Percentiles rank a stretch among this genome's conserved stretches.
Conservation (phyloP, 257 asterid species). For the Capsicum chinense region DNA sequence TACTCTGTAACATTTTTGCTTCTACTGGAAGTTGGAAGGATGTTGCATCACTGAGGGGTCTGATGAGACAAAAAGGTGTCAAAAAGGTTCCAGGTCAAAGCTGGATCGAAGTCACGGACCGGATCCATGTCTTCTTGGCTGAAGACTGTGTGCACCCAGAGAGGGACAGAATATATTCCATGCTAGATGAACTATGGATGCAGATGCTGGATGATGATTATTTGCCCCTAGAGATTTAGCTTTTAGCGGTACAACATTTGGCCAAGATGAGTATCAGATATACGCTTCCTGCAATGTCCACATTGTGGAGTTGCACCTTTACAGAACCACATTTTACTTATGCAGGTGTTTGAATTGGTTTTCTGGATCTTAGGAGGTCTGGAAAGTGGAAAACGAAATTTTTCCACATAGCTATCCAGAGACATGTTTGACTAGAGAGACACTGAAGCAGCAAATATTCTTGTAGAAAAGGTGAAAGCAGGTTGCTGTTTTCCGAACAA, state of each 20-base stretch:
- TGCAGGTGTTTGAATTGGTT: not conserved
- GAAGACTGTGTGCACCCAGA: slow-evolving; percentile 66
- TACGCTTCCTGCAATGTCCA: not conserved
- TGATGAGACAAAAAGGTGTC: slow-evolving; percentile 66
- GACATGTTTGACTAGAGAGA: not conserved
- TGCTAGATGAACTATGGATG: slow-evolving; percentile 59
- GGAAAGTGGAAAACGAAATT: not conserved
- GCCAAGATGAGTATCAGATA: not conserved
- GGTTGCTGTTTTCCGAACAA: not conserved
- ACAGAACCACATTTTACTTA: not conserved
- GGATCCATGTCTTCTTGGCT: slow-evolving; percentile 59
- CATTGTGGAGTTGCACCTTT: slow-evolving; percentile 15
- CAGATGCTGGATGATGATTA: slow-evolving; percentile 63
- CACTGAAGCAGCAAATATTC: slow-evolving; percentile 11
- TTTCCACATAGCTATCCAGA: not conserved
- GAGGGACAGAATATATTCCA: slow-evolving; percentile 46
- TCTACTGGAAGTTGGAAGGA: slow-evolving; percentile 67
- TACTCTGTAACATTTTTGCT: slow-evolving; percentile 66
- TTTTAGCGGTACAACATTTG: slow-evolving; percentile 4
- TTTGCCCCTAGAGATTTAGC: slow-evolving; percentile 29
- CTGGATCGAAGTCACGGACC: slow-evolving; percentile 65
- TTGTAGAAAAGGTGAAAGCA: not conserved
- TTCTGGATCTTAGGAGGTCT: not conserved
- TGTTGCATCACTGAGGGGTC: slow-evolving; percentile 55
- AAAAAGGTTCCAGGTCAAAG: slow-evolving; percentile 70